Base-by-base conservation (phyloP, 176 grass and related monocot genomes). In the Oryza nivara region DNA sequence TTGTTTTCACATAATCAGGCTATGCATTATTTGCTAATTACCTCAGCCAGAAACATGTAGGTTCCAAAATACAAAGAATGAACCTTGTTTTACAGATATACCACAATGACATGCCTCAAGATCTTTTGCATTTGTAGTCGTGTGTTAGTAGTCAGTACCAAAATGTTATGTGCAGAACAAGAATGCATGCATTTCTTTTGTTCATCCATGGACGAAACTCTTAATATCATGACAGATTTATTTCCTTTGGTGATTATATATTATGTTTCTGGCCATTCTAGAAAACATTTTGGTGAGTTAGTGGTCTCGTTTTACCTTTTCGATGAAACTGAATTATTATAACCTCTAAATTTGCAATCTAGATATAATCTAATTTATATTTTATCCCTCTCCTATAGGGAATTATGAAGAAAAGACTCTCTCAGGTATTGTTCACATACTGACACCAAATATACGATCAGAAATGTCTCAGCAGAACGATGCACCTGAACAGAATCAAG, bases 401-500 rank as follows among this genome's bases (percentile, higher is more conserved):
- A 81, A 75, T 30, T 48, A 84, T 82, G 92, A 90, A 73, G 86
- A 91, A 89, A 80, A 26, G 76, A 86, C 86, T 82, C 69, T 70
- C 64, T 56, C 90, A 51, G 95, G 74, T 52, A 91, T 72, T 46
- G 86, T 84, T 83, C 79, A 84, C 43, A 80, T 89, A 76, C 36
- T 91, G 83, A 86, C 75, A 5, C 76, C 89, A 82, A 86, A 86
- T 52, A 89, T 76, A 16, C 88, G 49, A 84, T 66, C 75, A 60
- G 91, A 91, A 79, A 68, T 68, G 80, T 67, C 84, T 87, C 89
- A 86, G 78, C 68, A 77, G 79, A 76, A 45, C 4, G 76, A 89
- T 72, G 63, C 86, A 73, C 76, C 87, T 44, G 91, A 96, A 23
- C 88, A 92, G 81, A 84, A 72, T 45, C 85, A 90, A 83, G 64